Conservation (phyloP, 2,329 filamentous ascomycete species). For the Epicoccum sorghinum region DNA sequence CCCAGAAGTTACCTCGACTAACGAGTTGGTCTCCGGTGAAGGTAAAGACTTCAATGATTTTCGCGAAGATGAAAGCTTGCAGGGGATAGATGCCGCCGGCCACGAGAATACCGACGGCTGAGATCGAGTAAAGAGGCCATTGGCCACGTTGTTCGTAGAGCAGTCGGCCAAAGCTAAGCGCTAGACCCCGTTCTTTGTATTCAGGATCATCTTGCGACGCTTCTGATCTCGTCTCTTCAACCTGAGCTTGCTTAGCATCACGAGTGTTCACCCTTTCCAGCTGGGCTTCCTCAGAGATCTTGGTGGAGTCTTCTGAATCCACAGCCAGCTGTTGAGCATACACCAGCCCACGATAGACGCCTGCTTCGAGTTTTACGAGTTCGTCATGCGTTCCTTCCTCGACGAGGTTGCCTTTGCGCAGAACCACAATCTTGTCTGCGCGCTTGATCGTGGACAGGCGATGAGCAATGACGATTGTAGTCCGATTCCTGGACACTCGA, state of each 20-base stretch:
- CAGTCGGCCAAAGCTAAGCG: slow-evolving; percentile 42
- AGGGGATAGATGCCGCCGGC: slow-evolving; percentile 47
- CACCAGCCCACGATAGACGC: slow-evolving; percentile 72
- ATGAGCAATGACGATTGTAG: slow-evolving; percentile 80
- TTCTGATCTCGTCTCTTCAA: slow-evolving; percentile 20
- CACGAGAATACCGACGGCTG: slow-evolving; percentile 36
- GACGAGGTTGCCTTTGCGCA: slow-evolving; percentile 72
- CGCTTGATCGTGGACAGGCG: slow-evolving; percentile 76
- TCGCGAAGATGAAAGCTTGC: slow-evolving; percentile 49
- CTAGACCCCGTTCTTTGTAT: slow-evolving; percentile 39
- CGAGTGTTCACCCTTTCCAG: slow-evolving; percentile 11
- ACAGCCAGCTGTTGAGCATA: slow-evolving; percentile 50
- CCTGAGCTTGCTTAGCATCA: slow-evolving; percentile 26
- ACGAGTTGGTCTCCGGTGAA: slow-evolving; percentile 36
- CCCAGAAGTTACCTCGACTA: slow-evolving; percentile 62
- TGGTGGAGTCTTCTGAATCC: slow-evolving; percentile 23
- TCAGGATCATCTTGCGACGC: slow-evolving; percentile 26
- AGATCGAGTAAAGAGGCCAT: slow-evolving; percentile 41
- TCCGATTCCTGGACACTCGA: slow-evolving; percentile 66
- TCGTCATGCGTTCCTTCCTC: slow-evolving; percentile 79
- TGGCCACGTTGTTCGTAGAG: slow-evolving; percentile 44
- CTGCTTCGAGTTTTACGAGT: slow-evolving; percentile 64
- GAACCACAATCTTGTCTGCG: slow-evolving; percentile 78
- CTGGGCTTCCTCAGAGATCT: slow-evolving; percentile 11
- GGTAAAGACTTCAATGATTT: slow-evolving; percentile 46